Evolutionary conservation across 164 flowering plant genomes (phyloP).

Genomic region (Buxus sempervirens): DNA sequence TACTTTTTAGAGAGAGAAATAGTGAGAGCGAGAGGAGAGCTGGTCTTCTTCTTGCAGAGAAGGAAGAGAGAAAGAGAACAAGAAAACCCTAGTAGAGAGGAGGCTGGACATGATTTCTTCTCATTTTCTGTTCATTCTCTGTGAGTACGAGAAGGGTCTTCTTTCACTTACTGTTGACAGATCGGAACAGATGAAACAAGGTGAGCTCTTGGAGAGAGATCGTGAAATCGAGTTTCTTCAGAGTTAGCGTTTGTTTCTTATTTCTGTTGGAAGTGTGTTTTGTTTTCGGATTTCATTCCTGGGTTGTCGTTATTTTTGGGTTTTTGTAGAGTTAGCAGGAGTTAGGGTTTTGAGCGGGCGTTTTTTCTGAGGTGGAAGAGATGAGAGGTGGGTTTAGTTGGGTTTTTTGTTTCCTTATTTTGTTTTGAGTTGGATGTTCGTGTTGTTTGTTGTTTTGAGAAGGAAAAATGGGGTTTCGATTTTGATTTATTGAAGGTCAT

Average conservation of each 20-base stretch:
- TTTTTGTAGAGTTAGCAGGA: not conserved
- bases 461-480: not conserved
- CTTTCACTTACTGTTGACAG: not conserved
- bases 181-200: not conserved
- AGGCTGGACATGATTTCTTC: constrained; percentile 6
- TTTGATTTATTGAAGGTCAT: not conserved
- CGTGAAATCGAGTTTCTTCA: not conserved
- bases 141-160: not conserved
- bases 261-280: too few species aligned
- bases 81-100: constrained; percentile 24
- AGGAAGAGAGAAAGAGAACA: not conserved
- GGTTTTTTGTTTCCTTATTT: too few species aligned
- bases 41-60: constrained; percentile 5
- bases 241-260: not conserved
- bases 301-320: not conserved
- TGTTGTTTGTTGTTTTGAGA: not conserved
- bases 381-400: too few species aligned
- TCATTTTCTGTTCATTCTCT: not conserved
- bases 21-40: constrained; percentile 10
- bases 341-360: not conserved
- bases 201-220: not conserved
- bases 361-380: not conserved
- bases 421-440: not conserved
- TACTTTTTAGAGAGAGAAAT: not conserved
- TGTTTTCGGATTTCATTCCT: not conserved